Evolutionary conservation across 1,284 basidiomycete genomes (phyloP).

Genomic region (Trametes sp.): DNA sequence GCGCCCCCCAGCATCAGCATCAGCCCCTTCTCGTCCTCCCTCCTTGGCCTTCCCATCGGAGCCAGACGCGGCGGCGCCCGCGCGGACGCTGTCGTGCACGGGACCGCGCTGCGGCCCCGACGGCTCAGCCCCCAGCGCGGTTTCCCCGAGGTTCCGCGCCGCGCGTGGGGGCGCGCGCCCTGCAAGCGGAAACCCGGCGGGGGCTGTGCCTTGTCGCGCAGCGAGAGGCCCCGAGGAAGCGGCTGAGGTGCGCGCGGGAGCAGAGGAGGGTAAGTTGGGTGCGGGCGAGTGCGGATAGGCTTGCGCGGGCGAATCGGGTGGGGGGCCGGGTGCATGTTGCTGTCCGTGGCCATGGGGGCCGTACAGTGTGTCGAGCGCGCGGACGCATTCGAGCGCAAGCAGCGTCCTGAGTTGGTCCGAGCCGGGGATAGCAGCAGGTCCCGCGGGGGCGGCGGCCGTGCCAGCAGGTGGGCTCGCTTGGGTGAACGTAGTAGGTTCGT

Average conservation of each 20-base stretch:
- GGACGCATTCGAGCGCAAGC: constrained; percentile 35
- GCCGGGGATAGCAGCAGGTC: background rate
- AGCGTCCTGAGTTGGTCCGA: constrained; percentile 25
- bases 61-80: constrained; percentile 13
- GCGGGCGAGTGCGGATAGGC: constrained; percentile 9
- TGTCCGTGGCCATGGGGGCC: background rate
- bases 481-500: background rate
- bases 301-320: constrained; percentile 16
- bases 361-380: constrained; percentile 37
- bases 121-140: background rate
- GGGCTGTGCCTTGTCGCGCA: constrained; percentile 10
- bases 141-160: constrained; percentile 30
- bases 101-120: constrained; percentile 15
- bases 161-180: constrained; percentile 15
- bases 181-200: background rate
- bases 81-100: constrained; percentile 5
- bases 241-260: constrained; percentile 15
- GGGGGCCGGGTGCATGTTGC: background rate
- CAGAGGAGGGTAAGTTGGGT: too few relatives aligned
- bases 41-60: constrained; percentile 15
- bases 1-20: background rate
- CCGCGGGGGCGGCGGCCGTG: background rate
- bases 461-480: background rate
- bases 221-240: constrained; percentile 1
- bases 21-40: background rate